Evolutionary conservation across 306 rosid species (phyloP), one percentile per base, ranked within the genome.

Genomic region (Sechiopsis laciniata): DNA sequence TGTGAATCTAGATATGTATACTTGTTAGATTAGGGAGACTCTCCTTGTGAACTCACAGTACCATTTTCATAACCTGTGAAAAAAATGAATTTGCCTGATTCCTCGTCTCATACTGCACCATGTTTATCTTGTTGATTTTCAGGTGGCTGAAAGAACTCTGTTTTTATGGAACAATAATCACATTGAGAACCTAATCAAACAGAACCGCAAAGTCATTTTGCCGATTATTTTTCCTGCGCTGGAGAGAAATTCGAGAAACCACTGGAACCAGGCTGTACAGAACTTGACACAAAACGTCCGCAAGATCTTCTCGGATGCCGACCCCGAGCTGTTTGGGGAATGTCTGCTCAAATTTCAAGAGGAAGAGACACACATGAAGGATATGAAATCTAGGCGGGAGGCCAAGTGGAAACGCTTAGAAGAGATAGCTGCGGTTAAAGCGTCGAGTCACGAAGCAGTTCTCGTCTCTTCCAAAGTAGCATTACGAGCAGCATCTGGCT

Each of bases 71-170:
- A 71, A 26, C 29, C 29, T 26, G 29, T 26, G 60, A 15, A 71
- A 22, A 15, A 52, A 54, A 22, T 20, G 2, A 55, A 13, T 55
- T 20, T 21, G 13, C 20, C 55, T 4, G 37, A 54, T 67, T 67
- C 20, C 65, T 8, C 35, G 9, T 50, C 19, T 60, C 48, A 42
- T 7, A 21, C 61, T 67, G 59, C 13, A 54, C 74, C 60, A 48
- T 58, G 72, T 74, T 48, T 48, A 3, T 26, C 48, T 73, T 26
- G 45, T 62, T 12, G 16, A 7, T 20, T 79, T 79, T 72, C 84
- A 94, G 99, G 99, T 94, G 75, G 99, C 99, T 10, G 99, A 94
- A 78, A 89, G 99, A 75, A 90, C 97, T 53, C 81, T 94, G 72
- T 94, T 94, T 84, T 87, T 94, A 62, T 94, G 99, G 97, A 94